These are phyloP conservation scores for Trichoderma breve DNA, from an alignment of 2,329 filamentous ascomycete species.

Conservation along the genomic window DNA sequence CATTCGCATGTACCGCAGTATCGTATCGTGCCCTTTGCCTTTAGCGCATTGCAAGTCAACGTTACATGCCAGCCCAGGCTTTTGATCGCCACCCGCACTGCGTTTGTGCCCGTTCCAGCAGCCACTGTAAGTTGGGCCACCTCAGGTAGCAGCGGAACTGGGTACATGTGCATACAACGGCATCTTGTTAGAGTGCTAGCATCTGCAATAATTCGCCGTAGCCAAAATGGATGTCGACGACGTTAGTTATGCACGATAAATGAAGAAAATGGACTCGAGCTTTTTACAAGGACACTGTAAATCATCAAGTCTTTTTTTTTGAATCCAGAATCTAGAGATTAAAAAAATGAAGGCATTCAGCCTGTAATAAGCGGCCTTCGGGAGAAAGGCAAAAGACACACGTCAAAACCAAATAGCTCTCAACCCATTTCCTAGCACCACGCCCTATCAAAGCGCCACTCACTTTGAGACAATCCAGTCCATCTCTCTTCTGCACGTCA, in stretches of 20 bases:
- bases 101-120: neutral
- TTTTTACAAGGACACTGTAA: neutral
- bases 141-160: conserved; percentile 6
- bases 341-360: neutral
- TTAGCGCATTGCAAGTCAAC: conserved; percentile 9
- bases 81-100: conserved; percentile 8
- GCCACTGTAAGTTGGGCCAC: neutral
- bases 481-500: conserved; percentile 1
- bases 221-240: neutral
- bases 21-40: neutral
- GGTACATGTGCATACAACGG: neutral
- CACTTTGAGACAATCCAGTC: neutral
- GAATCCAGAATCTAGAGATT: neutral
- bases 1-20: neutral
- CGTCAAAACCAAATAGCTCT: neutral
- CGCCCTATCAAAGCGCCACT: neutral
- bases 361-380: neutral
- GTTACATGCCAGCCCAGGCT: conserved; percentile 4
- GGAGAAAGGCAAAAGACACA: neutral
- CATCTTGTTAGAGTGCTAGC: neutral
- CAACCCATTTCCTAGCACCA: neutral
- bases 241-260: neutral
- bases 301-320: neutral
- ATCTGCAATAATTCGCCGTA: neutral
- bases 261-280: neutral